A percentile compares a stretch with the other conserved stretches of the same genome.
phyloP scores from a whole-genome alignment of 2,329 filamentous ascomycete species.

The Trichoderma atroviride region DNA sequence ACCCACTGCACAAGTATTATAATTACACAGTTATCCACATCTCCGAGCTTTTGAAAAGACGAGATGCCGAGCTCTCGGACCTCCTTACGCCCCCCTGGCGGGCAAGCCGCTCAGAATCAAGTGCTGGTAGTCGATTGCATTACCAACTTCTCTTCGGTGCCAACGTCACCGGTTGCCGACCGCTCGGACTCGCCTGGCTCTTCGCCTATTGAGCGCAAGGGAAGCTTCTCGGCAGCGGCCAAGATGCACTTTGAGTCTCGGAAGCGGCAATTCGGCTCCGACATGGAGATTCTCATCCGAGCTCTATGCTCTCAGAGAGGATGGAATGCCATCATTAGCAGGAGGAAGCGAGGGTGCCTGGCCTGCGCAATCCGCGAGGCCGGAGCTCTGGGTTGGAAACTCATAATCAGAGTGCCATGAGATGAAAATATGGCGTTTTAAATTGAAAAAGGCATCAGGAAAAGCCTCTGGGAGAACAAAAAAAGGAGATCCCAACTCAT shows the following conservation, averaged over 20 bases:
- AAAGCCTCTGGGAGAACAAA: background rate
- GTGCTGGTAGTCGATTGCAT: slow-evolving; percentile 68
- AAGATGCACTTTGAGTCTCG: slow-evolving; percentile 61
- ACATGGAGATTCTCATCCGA: slow-evolving; percentile 70
- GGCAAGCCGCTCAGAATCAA: slow-evolving; percentile 38
- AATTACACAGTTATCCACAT: slow-evolving; percentile 63
- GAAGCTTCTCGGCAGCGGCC: slow-evolving; percentile 47
- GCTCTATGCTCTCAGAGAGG: slow-evolving; percentile 75
- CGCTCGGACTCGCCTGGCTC: slow-evolving; percentile 37
- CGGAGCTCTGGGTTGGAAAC: slow-evolving; percentile 67
- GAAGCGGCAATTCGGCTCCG: slow-evolving; percentile 62
- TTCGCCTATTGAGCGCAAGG: slow-evolving; percentile 40
- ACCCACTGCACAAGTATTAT: slow-evolving; percentile 65
- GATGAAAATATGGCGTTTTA: background rate
- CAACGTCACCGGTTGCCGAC: slow-evolving; percentile 52
- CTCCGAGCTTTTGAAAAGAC: slow-evolving; percentile 55
- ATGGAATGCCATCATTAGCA: slow-evolving; percentile 72
- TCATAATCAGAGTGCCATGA: slow-evolving; percentile 64
- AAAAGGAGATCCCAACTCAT: background rate
- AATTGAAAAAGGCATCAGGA: background rate
- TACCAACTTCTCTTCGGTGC: slow-evolving; percentile 53
- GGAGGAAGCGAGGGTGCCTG: slow-evolving; percentile 68
- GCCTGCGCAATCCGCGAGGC: slow-evolving; percentile 76
- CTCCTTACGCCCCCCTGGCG: slow-evolving; percentile 44
- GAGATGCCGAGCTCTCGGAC: slow-evolving; percentile 50